These are phyloP conservation scores for Pseudogymnoascus pannorum DNA, from an alignment of 2,329 filamentous ascomycete species.

Conservation along the genomic window DNA sequence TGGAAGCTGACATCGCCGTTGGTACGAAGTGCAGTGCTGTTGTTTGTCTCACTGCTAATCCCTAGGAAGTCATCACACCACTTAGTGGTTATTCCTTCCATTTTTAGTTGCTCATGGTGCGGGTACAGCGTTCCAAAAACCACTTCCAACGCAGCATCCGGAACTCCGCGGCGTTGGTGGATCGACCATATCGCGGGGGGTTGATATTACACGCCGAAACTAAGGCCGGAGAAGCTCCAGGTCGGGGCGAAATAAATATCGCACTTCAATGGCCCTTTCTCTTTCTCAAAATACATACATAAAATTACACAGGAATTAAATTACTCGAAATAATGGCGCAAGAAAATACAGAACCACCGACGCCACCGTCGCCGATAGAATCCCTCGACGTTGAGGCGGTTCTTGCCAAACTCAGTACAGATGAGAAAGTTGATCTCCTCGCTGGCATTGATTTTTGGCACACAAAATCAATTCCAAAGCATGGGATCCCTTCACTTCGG, in stretches of 20 bases:
- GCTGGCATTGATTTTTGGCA: slow-evolving; percentile 29
- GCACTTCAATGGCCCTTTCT: background rate
- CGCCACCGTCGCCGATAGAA: slow-evolving; percentile 11
- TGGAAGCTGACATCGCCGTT: background rate
- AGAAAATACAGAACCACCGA: slow-evolving; percentile 11
- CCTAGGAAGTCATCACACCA: background rate
- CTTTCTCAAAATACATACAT: background rate
- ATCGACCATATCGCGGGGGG: slow-evolving; percentile 1
- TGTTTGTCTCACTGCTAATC: background rate
- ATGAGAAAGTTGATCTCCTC: slow-evolving; percentile 45
- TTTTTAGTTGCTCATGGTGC: background rate
- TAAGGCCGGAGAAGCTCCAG: slow-evolving; percentile 6
- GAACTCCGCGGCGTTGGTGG: background rate
- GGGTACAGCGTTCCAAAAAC: background rate
- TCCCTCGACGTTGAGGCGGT: slow-evolving; percentile 41
- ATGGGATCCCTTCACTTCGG: slow-evolving; percentile 24
- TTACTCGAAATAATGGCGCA: slow-evolving; percentile 1
- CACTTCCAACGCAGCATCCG: background rate
- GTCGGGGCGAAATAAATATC: background rate
- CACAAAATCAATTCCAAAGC: slow-evolving; percentile 21
- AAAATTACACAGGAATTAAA: background rate
- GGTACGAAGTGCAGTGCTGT: background rate
- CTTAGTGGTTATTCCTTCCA: background rate
- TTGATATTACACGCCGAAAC: background rate
- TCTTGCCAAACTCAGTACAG: slow-evolving; percentile 42